phyloP scores from a whole-genome alignment of 768 basidiomycete species.

The Agaricus bisporus region DNA sequence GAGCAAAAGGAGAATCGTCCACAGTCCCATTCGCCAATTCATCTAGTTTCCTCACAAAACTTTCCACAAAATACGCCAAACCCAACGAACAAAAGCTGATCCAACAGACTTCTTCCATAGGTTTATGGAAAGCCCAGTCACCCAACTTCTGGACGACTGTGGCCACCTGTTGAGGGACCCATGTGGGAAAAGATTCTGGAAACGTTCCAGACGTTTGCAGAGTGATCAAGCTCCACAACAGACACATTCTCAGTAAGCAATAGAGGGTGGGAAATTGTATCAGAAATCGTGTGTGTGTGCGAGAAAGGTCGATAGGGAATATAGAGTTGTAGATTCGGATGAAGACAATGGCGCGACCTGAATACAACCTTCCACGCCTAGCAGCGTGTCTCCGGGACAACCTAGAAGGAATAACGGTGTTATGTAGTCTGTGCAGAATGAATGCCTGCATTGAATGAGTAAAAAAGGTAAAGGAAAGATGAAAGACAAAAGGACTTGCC shows the following conservation, averaged over 20 bases:
- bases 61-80: conserved; percentile 55
- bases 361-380: conserved; percentile 20
- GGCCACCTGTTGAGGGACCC: conserved; percentile 14
- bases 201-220: conserved; percentile 47
- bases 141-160: conserved; percentile 28
- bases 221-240: conserved; percentile 53
- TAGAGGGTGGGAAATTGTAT: conserved; percentile 63
- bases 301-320: conserved; percentile 62
- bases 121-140: conserved; percentile 38
- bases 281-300: conserved; percentile 49
- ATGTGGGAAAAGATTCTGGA: conserved; percentile 24
- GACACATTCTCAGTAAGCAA: conserved; percentile 47
- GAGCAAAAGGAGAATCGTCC: conserved; percentile 29
- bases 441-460: conserved; percentile 42
- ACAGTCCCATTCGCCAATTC: conserved; percentile 34
- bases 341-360: conserved; percentile 19
- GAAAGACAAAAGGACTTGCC: conserved; percentile 33
- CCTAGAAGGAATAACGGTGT: conserved; percentile 67
- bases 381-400: conserved; percentile 15
- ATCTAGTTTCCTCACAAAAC: conserved; percentile 62
- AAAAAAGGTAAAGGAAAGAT: not conserved
- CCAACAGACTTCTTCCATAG: conserved; percentile 69
- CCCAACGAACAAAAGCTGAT: conserved; percentile 66
- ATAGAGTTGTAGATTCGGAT: conserved; percentile 29
- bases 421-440: conserved; percentile 69